Conservation (phyloP, 768 basidiomycete genomes). For the Xerocomellus intermedius region DNA sequence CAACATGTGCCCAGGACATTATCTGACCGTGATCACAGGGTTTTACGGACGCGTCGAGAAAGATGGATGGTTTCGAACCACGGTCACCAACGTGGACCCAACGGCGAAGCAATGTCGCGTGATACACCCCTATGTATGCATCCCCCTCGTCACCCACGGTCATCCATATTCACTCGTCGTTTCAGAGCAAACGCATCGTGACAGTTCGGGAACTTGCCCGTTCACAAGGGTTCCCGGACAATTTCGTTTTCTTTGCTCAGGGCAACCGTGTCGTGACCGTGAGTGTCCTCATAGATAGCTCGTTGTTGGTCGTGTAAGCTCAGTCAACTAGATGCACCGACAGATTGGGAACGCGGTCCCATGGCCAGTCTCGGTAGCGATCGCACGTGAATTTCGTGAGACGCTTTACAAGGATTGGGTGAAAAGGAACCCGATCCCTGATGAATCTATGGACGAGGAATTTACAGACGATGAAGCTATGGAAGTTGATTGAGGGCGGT, state of each 20-base stretch:
- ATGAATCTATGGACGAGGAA: constrained; percentile 31
- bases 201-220: constrained; percentile 76
- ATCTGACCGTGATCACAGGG: constrained; percentile 31
- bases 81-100: constrained; percentile 75
- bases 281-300: constrained; percentile 22
- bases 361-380: constrained; percentile 57
- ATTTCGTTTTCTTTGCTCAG: constrained; percentile 58
- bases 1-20: neutral
- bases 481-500: constrained; percentile 31
- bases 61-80: constrained; percentile 62
- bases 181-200: constrained; percentile 65
- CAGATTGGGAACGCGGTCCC: constrained; percentile 84
- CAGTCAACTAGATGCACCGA: constrained; percentile 59
- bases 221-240: constrained; percentile 80
- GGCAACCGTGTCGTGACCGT: constrained; percentile 60
- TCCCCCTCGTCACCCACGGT: neutral
- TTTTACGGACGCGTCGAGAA: constrained; percentile 61
- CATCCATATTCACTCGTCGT: neutral
- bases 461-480: constrained; percentile 27
- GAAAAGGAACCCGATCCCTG: constrained; percentile 22
- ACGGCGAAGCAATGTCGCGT: constrained; percentile 75
- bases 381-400: constrained; percentile 60
- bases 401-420: constrained; percentile 54
- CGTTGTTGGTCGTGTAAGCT: neutral
- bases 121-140: constrained; percentile 60